Evolutionary conservation across 768 basidiomycete species (phyloP).

Genomic region (Leccinum olivaceopallidum): DNA sequence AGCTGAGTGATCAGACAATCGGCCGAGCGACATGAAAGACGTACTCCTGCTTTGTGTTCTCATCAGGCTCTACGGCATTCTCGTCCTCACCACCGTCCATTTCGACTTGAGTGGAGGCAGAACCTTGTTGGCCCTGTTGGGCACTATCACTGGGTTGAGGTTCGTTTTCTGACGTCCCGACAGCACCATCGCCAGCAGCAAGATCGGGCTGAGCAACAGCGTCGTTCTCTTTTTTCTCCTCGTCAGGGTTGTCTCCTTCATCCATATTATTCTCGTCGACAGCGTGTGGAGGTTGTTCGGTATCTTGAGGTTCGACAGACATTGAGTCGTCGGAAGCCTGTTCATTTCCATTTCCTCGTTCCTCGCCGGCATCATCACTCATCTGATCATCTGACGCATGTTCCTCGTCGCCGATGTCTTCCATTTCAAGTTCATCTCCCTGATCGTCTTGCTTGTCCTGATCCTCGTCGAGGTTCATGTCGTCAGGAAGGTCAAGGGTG

Average conservation of each 20-base stretch:
- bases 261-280: slow-evolving; percentile 18
- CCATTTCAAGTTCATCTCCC: slow-evolving; percentile 32
- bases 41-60: slow-evolving; percentile 15
- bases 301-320: slow-evolving; percentile 26
- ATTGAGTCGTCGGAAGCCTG: slow-evolving; percentile 21
- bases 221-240: slow-evolving; percentile 27
- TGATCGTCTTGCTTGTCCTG: slow-evolving; percentile 30
- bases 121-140: slow-evolving; percentile 24
- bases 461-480: slow-evolving; percentile 60
- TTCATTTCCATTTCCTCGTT: slow-evolving; percentile 10
- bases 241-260: slow-evolving; percentile 31
- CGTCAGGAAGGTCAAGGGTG: slow-evolving; percentile 87
- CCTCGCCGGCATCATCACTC: slow-evolving; percentile 26
- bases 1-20: not conserved
- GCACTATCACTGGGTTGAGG: slow-evolving; percentile 19
- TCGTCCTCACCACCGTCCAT: slow-evolving; percentile 19
- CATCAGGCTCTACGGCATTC: slow-evolving; percentile 26
- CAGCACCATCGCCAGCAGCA: slow-evolving; percentile 26
- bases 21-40: slow-evolving; percentile 3
- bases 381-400: slow-evolving; percentile 24
- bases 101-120: slow-evolving; percentile 16
- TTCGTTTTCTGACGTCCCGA: slow-evolving; percentile 17
- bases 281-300: slow-evolving; percentile 18
- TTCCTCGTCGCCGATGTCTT: slow-evolving; percentile 39
- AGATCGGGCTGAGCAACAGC: slow-evolving; percentile 41